Base-by-base conservation (phyloP, 768 basidiomycete genomes). In the Thelephora aurantiotincta region DNA sequence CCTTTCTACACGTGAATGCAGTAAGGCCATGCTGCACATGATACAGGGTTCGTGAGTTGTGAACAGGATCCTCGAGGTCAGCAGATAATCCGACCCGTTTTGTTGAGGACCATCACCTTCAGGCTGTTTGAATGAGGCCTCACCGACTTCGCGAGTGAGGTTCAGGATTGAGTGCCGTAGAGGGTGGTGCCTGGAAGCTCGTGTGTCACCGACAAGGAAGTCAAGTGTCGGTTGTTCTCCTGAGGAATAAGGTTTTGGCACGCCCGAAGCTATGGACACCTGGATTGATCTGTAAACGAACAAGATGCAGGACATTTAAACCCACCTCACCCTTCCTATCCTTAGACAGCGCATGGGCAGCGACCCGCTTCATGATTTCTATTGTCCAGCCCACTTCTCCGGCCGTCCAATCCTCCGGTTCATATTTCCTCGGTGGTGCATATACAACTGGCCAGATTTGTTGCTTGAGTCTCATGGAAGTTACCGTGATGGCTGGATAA, bases 1-100 rank as follows among this genome's bases (percentile, higher is more conserved):
- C 51, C 91, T 80, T 55, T 84, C 82, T 48, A 97, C 89, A n/a
- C 96, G 77, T 1, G 88, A 92, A 63, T 99, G 96, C 6, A 97
- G 67, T 18, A 98, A 66, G 1, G 92, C 89, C 96, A 99, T 99
- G 56, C 81, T 78, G 62, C 96, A 98, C 89, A 98, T 91, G 48
- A 99, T 74, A 55, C 96, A 99, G 0, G 96, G 96, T 56, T 99
- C 96, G 63, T 99, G 94, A 9, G 90, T 89, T 46, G 79, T 77
- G 67, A 98, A 98, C 20, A 97, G 69, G 1, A 80, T 78, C 14
- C 80, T 73, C 2, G 80, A 78, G 0, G 91, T 97, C 22, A 98
- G 71, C 41, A 97, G 80, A 63, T 99, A 99, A 57, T 85, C 81
- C 26, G 26, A 30, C 26, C 26, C 9, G 26, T 30, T 30, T 30